Conservation (phyloP, 805 yeast genomes). For the Metschnikowia kofuensis region DNA sequence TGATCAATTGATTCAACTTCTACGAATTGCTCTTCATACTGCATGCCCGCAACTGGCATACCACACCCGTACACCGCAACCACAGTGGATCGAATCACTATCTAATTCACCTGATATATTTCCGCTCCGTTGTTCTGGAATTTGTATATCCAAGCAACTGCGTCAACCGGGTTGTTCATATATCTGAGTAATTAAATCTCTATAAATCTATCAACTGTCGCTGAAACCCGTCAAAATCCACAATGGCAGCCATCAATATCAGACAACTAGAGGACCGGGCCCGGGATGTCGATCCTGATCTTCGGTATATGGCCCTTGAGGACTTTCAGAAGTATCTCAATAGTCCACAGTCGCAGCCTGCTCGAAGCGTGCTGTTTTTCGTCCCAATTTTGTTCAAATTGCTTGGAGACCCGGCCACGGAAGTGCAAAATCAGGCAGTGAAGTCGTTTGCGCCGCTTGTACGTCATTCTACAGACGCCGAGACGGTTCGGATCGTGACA, state of each 20-base stretch:
- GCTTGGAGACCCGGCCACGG: conserved; percentile 61
- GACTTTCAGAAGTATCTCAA: conserved; percentile 54
- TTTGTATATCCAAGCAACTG: too few relatives aligned
- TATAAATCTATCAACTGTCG: not conserved
- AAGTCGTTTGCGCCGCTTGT: conserved; percentile 50
- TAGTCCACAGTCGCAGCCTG: conserved; percentile 21
- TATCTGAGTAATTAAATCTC: too few relatives aligned
- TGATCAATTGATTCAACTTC: too few relatives aligned
- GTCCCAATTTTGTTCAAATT: conserved; percentile 40
- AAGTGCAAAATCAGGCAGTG: conserved; percentile 73
- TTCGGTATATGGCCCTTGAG: conserved; percentile 80
- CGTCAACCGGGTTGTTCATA: too few relatives aligned
- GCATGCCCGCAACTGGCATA: not conserved
- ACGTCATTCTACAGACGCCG: conserved; percentile 33
- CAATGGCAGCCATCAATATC: conserved; percentile 22
- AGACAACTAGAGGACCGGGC: conserved; percentile 41
- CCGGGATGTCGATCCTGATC: conserved; percentile 72
- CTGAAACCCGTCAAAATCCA: not conserved
- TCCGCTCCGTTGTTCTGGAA: too few relatives aligned
- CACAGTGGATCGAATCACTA: too few relatives aligned
- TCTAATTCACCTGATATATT: too few relatives aligned
- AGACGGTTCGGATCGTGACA: conserved; percentile 27
- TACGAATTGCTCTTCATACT: too few relatives aligned
- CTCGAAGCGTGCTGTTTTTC: conserved; percentile 30
- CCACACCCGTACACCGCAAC: not conserved